phyloP scores from a whole-genome alignment of 106 monocot species.

The Acorus gramineus region DNA sequence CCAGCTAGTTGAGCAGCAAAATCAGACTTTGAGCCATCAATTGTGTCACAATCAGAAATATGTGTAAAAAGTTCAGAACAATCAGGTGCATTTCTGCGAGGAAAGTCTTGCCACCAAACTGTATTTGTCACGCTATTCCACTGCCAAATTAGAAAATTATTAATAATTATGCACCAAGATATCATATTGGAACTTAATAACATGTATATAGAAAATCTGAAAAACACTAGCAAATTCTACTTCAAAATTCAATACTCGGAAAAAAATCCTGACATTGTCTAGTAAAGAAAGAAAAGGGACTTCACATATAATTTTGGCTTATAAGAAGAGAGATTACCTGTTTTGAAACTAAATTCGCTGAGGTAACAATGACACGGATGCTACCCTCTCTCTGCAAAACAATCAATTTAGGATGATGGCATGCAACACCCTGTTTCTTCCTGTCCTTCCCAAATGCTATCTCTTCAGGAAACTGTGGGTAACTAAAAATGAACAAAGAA shows the following conservation, averaged over 20 bases:
- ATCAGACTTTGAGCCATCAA: constrained; percentile 35
- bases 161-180: too few relatives aligned
- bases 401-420: constrained; percentile 82
- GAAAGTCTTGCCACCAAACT: constrained; percentile 92
- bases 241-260: not conserved
- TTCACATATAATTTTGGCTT: too few relatives aligned
- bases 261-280: not conserved
- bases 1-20: constrained; percentile 69
- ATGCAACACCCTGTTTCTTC: constrained; percentile 68
- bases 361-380: constrained; percentile 67
- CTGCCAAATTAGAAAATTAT: constrained; percentile 25
- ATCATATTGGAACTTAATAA: too few relatives aligned
- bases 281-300: not conserved
- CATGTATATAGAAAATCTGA: not conserved
- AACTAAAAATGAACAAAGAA: constrained; percentile 25
- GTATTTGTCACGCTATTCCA: constrained; percentile 84
- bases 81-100: constrained; percentile 34
- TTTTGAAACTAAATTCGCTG: constrained; percentile 73
- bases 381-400: constrained; percentile 63
- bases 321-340: constrained; percentile 34
- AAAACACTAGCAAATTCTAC: not conserved
- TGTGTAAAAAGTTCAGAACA: constrained; percentile 39
- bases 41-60: not conserved
- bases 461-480: constrained; percentile 65
- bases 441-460: constrained; percentile 81